Conservation (phyloP, 257 asterid genomes). For the Salvia splendens region DNA sequence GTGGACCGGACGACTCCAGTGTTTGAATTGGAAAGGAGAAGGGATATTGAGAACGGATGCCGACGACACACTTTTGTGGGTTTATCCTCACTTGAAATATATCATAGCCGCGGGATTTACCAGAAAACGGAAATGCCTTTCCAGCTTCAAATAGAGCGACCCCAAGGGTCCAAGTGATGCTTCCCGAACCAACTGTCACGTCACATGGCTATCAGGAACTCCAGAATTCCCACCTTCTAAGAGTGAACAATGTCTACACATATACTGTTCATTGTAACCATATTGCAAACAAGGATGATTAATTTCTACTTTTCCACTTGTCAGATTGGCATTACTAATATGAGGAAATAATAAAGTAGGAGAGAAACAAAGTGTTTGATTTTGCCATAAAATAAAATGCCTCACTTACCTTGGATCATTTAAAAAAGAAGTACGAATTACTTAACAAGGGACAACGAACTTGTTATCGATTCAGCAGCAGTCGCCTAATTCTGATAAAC, state of each 20-base stretch:
- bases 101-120: slow-evolving; percentile 44
- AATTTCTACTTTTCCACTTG: slow-evolving; percentile 60
- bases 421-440: no score
- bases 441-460: no score
- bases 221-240: slow-evolving; percentile 54
- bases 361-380: no score
- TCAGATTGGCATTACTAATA: slow-evolving; percentile 52
- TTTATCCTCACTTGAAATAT: slow-evolving; percentile 52
- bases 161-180: slow-evolving; percentile 97
- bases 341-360: slow-evolving; percentile 35
- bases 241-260: slow-evolving; percentile 64
- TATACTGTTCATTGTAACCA: slow-evolving; percentile 71
- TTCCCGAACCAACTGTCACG: slow-evolving; percentile 80
- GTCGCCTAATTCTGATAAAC: no score
- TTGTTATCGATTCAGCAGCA: no score
- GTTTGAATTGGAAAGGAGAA: slow-evolving; percentile 66
- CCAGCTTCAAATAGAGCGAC: slow-evolving; percentile 96
- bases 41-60: slow-evolving; percentile 62
- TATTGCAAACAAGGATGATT: slow-evolving; percentile 89
- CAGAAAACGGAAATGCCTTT: slow-evolving; percentile 52
- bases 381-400: no score
- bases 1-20: slow-evolving; percentile 79
- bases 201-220: slow-evolving; percentile 57
- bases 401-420: no score
- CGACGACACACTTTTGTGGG: slow-evolving; percentile 56